A percentile compares a stretch with the other conserved stretches of the same genome.
phyloP scores from a whole-genome alignment of 139 green algal genomes.

The Tetratostichococcus sp. region DNA sequence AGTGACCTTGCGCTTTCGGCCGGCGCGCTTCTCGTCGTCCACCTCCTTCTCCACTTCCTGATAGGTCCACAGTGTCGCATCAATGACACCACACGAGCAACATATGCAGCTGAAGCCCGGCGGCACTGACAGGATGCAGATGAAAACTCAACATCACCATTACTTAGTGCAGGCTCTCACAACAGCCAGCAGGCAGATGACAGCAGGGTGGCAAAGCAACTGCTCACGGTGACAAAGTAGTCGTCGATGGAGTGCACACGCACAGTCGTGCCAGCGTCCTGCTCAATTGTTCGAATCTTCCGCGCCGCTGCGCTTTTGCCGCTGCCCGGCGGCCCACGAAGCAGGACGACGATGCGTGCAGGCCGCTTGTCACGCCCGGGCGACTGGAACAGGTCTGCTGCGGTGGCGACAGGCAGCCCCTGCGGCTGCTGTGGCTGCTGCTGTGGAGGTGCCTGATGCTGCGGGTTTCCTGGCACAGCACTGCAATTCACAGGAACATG shows the following conservation, averaged over 20 bases:
- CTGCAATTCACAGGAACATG: too few species aligned
- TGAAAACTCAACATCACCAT: not conserved
- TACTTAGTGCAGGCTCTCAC: too few species aligned
- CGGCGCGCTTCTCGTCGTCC: constrained; percentile 32
- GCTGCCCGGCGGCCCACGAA: constrained; percentile 71
- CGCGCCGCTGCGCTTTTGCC: constrained; percentile 71
- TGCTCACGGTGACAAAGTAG: constrained; percentile 75
- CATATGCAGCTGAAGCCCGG: not conserved
- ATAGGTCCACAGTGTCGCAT: not conserved
- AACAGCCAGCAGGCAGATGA: too few species aligned
- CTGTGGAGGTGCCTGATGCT: not conserved
- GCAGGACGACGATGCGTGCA: constrained; percentile 49
- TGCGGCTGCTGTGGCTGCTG: constrained; percentile 1
- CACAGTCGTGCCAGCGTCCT: constrained; percentile 54
- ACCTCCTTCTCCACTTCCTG: constrained; percentile 69
- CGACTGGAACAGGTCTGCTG: constrained; percentile 8
- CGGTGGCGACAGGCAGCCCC: not conserved
- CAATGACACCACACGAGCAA: not conserved
- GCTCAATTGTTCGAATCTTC: constrained; percentile 63
- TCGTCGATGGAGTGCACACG: constrained; percentile 69
- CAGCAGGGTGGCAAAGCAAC: too few species aligned
- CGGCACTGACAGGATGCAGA: too few species aligned
- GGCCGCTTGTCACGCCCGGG: constrained; percentile 41
- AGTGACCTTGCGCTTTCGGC: constrained; percentile 28
- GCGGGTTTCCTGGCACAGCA: too few species aligned